Conservation (phyloP, 139 green algal species). For the Eudorina sp. region DNA sequence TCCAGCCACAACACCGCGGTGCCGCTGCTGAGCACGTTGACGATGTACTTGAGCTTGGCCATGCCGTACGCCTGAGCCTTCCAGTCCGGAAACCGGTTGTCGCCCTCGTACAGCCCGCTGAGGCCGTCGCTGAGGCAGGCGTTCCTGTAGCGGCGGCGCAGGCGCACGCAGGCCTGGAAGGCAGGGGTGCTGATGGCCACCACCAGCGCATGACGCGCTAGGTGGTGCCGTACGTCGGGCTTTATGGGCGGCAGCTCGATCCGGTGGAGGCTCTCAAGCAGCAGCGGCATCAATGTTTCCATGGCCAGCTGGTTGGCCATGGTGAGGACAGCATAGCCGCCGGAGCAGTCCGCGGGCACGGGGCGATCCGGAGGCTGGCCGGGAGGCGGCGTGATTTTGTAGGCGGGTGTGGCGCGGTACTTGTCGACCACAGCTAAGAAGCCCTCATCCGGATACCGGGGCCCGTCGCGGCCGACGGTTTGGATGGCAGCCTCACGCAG, state of each 20-base stretch:
- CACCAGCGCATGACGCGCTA: not conserved
- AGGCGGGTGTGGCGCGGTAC: not conserved
- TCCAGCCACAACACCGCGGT: conserved; percentile 25
- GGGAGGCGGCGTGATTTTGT: too few relatives aligned
- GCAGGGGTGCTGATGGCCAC: conserved; percentile 2
- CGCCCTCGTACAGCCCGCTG: conserved; percentile 15
- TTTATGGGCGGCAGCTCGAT: not conserved
- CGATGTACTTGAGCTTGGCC: conserved; percentile 28
- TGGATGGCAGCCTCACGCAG: not conserved
- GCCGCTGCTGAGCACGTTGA: conserved; percentile 36
- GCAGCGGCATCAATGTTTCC: conserved; percentile 11
- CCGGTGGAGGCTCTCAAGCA: conserved; percentile 29
- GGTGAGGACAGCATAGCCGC: conserved; percentile 12
- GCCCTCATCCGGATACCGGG: conserved; percentile 3
- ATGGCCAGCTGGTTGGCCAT: conserved; percentile 15
- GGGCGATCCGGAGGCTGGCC: not conserved
- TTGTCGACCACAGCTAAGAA: not conserved
- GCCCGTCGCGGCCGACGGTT: conserved; percentile 24
- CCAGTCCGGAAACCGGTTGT: not conserved
- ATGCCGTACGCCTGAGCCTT: conserved; percentile 8
- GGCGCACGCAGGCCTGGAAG: not conserved
- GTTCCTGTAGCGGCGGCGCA: not conserved
- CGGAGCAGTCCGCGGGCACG: not conserved
- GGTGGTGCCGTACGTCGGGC: not conserved
- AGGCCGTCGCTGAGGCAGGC: not conserved